These are phyloP conservation scores for Vaccinium macrocarpon DNA, from an alignment of 148 eudicot genomes.

Conservation along the genomic window DNA sequence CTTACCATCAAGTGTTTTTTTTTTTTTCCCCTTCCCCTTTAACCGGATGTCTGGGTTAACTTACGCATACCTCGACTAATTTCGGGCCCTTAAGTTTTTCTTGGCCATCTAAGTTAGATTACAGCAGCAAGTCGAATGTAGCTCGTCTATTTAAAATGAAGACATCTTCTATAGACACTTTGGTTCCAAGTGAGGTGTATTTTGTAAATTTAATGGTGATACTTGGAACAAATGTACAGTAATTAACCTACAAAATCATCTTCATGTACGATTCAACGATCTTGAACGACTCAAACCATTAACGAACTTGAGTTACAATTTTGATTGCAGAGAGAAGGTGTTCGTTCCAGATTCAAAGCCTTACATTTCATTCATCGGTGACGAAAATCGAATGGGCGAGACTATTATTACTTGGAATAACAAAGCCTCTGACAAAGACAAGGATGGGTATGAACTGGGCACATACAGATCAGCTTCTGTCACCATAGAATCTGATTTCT, in stretches of 20 bases:
- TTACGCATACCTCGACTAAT: too few relatives aligned
- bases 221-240: too few relatives aligned
- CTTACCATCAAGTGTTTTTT: neutral
- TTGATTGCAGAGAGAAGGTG: slow-evolving; percentile 68
- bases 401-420: slow-evolving; percentile 73
- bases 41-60: too few relatives aligned
- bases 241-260: neutral
- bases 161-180: too few relatives aligned
- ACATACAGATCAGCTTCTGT: slow-evolving; percentile 75
- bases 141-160: neutral
- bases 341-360: slow-evolving; percentile 61
- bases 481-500: slow-evolving; percentile 66
- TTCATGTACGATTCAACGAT: neutral
- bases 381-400: slow-evolving; percentile 26
- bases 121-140: neutral
- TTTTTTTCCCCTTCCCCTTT: neutral
- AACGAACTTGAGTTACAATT: neutral
- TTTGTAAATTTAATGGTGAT: too few relatives aligned
- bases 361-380: slow-evolving; percentile 79
- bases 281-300: neutral
- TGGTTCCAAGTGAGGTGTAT: too few relatives aligned
- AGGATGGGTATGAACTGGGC: slow-evolving; percentile 48
- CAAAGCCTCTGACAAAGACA: slow-evolving; percentile 63
- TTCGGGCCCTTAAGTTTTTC: too few relatives aligned
- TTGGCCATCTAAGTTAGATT: neutral